phyloP scores from a whole-genome alignment of 192 early-diverging fungal genomes.

The Funneliformis geosporum region DNA sequence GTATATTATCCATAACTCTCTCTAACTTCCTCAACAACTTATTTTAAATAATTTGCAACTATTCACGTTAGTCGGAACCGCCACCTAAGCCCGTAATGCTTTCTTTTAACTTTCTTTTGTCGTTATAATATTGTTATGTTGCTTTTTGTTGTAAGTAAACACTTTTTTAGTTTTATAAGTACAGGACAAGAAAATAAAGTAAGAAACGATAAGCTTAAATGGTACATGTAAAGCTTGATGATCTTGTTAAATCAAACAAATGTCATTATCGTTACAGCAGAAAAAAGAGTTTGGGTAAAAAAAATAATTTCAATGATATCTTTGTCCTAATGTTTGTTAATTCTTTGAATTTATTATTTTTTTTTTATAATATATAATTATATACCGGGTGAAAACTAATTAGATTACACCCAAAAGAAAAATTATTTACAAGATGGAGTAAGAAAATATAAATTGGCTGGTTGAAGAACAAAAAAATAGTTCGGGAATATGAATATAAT shows the following conservation, averaged over 20 bases:
- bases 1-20: conserved; percentile 45
- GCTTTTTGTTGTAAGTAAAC: conserved; percentile 1
- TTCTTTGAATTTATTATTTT: not conserved
- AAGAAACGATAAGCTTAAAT: conserved; percentile 5
- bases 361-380: not conserved
- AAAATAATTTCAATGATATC: not conserved
- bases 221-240: conserved; percentile 14
- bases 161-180: conserved; percentile 3
- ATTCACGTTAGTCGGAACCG: not conserved
- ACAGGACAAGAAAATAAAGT: not conserved
- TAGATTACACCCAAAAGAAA: not conserved
- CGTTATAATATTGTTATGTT: conserved; percentile 9
- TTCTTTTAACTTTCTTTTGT: not conserved
- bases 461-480: not conserved
- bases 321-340: not conserved
- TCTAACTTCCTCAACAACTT: not conserved
- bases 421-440: not conserved
- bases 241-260: conserved; percentile 6
- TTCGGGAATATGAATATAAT: not conserved
- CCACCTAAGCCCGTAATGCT: not conserved
- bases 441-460: not conserved
- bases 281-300: not conserved
- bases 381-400: not conserved
- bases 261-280: conserved; percentile 11
- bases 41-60: not conserved